phyloP scores from a whole-genome alignment of 2,329 filamentous ascomycete species.

The Anthostomella pinea region DNA sequence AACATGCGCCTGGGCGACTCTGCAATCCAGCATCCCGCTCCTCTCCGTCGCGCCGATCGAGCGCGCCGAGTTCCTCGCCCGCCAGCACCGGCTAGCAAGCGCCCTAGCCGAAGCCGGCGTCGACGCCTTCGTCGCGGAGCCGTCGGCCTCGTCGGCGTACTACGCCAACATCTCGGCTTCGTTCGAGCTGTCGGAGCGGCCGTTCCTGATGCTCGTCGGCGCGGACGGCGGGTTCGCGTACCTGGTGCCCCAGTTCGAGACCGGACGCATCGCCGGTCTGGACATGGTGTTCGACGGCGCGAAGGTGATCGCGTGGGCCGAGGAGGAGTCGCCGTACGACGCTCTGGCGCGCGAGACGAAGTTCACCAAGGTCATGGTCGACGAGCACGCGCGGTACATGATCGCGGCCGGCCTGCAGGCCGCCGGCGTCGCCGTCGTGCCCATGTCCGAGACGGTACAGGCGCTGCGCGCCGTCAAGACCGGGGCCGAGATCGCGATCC shows the following conservation, averaged over 20 bases:
- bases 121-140: slow-evolving; percentile 31
- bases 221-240: slow-evolving; percentile 26
- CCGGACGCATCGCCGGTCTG: slow-evolving; percentile 27
- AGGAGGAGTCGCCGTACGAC: slow-evolving; percentile 27
- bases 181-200: slow-evolving; percentile 28
- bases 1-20: slow-evolving; percentile 25
- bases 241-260: slow-evolving; percentile 29
- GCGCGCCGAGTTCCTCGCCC: slow-evolving; percentile 25
- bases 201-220: slow-evolving; percentile 26
- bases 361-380: slow-evolving; percentile 26
- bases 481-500: slow-evolving; percentile 25
- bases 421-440: slow-evolving; percentile 26
- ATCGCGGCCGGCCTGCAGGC: slow-evolving; percentile 27
- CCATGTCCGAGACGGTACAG: slow-evolving; percentile 27
- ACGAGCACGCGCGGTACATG: slow-evolving; percentile 30
- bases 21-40: slow-evolving; percentile 22
- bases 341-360: slow-evolving; percentile 20
- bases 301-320: slow-evolving; percentile 26
- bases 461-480: slow-evolving; percentile 28
- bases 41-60: slow-evolving; percentile 25
- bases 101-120: slow-evolving; percentile 20
- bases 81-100: slow-evolving; percentile 22
- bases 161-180: slow-evolving; percentile 23
- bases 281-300: slow-evolving; percentile 27
- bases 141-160: slow-evolving; percentile 14